Conservation (phyloP, 2,329 filamentous ascomycete species). For the Aspergillus oerlinghausenensis region DNA sequence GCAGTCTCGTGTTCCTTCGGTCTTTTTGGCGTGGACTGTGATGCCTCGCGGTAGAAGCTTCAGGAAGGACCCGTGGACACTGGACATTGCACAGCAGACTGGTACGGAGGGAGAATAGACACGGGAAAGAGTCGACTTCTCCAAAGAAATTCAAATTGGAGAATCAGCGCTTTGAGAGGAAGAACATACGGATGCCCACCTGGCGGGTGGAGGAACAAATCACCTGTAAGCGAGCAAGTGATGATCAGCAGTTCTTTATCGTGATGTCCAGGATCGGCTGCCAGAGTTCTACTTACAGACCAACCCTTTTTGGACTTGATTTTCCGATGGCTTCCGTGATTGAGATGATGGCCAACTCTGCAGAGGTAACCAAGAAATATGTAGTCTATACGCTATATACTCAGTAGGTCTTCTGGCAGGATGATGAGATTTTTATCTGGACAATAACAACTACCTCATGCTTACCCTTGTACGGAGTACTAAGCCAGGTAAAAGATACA, state of each 20-base stretch:
- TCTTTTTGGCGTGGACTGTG: no score
- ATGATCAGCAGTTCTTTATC: constrained; percentile 13
- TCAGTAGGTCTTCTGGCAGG: no score
- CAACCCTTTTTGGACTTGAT: neutral
- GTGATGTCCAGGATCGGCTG: constrained; percentile 7
- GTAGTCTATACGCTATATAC: no score
- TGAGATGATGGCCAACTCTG: neutral
- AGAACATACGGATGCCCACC: neutral
- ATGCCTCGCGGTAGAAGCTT: neutral
- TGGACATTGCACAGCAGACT: neutral
- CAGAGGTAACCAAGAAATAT: neutral
- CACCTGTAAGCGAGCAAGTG: neutral
- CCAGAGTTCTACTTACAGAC: constrained; percentile 3
- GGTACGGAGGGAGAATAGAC: neutral
- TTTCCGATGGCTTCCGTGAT: neutral
- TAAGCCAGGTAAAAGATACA: neutral
- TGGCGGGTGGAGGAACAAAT: neutral
- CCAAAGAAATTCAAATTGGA: neutral
- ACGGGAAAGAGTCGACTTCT: neutral
- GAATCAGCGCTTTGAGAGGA: neutral
- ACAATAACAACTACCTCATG: no score
- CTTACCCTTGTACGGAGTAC: no score
- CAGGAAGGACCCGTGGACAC: neutral
- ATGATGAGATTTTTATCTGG: no score
- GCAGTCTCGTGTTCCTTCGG: neutral